These are phyloP conservation scores for Penicillium hesseltinei DNA, from an alignment of 2,329 filamentous ascomycete genomes.

Conservation along the genomic window DNA sequence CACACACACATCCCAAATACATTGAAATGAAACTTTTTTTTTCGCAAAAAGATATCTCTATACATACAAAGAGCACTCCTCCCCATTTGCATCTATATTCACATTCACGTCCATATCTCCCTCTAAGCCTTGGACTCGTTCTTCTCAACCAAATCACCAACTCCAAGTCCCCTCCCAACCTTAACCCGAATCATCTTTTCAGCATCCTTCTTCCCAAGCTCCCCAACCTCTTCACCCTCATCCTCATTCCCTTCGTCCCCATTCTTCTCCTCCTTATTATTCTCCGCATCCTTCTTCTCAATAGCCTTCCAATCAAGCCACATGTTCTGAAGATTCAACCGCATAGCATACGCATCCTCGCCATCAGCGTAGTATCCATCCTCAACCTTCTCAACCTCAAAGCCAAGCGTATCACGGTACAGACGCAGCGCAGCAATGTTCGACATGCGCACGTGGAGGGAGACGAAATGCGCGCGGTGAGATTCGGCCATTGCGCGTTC, in stretches of 20 bases:
- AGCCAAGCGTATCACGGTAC: conserved; percentile 88
- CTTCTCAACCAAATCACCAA: conserved; percentile 59
- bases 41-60: not conserved
- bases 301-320: conserved; percentile 50
- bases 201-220: conserved; percentile 55
- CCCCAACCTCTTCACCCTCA: conserved; percentile 70
- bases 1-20: not conserved
- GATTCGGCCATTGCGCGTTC: conserved; percentile 97
- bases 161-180: conserved; percentile 75
- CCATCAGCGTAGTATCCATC: conserved; percentile 77
- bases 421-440: conserved; percentile 88
- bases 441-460: conserved; percentile 89
- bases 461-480: conserved; percentile 87
- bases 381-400: conserved; percentile 71
- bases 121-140: conserved; percentile 36
- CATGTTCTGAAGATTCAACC: conserved; percentile 67
- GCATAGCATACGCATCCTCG: conserved; percentile 94
- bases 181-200: conserved; percentile 78
- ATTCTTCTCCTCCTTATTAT: conserved; percentile 29
- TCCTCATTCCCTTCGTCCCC: conserved; percentile 45
- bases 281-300: conserved; percentile 39
- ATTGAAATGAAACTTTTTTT: not conserved
- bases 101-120: not conserved
- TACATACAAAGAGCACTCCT: not conserved
- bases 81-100: not conserved